Evolutionary conservation across 306 rosid genomes (phyloP).

Genomic region (Citrullus mucosospermus): DNA sequence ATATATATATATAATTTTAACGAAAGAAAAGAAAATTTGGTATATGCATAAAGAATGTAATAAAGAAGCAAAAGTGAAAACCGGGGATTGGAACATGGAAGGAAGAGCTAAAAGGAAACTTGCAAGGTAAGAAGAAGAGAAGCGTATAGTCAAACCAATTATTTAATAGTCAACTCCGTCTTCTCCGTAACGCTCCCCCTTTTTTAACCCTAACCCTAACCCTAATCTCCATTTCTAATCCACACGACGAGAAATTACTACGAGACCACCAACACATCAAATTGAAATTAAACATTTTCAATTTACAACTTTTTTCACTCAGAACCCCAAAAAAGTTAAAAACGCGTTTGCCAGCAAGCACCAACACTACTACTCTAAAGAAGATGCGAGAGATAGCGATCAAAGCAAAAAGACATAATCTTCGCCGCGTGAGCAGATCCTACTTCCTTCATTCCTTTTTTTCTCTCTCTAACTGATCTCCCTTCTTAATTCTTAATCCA

Average conservation of each 20-base stretch:
- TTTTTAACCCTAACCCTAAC: neutral
- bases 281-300: too few species aligned
- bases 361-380: neutral
- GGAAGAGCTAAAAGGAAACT: neutral
- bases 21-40: neutral
- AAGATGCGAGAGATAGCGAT: neutral
- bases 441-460: neutral
- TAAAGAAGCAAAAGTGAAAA: neutral
- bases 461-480: neutral
- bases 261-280: too few species aligned
- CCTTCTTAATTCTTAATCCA: neutral
- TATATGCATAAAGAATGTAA: neutral
- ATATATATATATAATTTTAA: too few species aligned
- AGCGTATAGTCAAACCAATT: neutral
- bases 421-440: slow-evolving; percentile 11
- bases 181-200: neutral
- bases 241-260: neutral
- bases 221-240: neutral
- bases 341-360: slow-evolving; percentile 2
- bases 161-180: neutral
- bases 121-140: neutral
- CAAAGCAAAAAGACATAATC: neutral
- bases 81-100: neutral
- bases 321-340: neutral
- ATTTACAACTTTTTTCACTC: neutral